phyloP scores from a whole-genome alignment of 306 rosid genomes.

The Biancaea sappan region DNA sequence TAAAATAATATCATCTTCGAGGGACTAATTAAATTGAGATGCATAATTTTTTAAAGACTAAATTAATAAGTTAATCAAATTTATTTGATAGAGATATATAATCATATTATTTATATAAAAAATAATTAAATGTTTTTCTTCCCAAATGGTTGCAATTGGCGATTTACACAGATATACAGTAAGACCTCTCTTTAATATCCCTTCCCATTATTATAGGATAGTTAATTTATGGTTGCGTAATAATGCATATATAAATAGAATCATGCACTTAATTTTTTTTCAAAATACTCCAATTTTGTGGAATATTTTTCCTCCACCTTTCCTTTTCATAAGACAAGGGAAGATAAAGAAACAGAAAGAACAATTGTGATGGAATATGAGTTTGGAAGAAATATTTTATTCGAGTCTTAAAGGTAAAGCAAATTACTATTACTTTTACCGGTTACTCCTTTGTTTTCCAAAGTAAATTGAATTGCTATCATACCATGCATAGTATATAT shows the following conservation, averaged over 20 bases:
- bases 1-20: no score
- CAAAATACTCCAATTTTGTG: constrained; percentile 17
- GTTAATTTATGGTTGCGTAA: neutral
- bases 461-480: constrained; percentile 21
- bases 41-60: no score
- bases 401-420: constrained; percentile 34
- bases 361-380: constrained; percentile 11
- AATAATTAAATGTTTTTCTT: neutral
- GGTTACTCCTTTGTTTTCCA: constrained; percentile 32
- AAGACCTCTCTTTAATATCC: no score
- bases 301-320: constrained; percentile 35
- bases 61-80: no score
- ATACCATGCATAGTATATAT: neutral
- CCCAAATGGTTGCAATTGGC: neutral
- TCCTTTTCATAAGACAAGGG: constrained; percentile 33
- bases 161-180: neutral
- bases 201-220: no score
- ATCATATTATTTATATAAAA: neutral
- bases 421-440: constrained; percentile 34
- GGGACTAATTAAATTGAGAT: no score
- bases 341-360: constrained; percentile 30
- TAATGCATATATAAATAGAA: neutral
- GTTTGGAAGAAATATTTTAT: constrained; percentile 23
- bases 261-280: neutral
- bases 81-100: neutral